phyloP scores from a whole-genome alignment of 78 protist species.

The Chrysochromulina parva region DNA sequence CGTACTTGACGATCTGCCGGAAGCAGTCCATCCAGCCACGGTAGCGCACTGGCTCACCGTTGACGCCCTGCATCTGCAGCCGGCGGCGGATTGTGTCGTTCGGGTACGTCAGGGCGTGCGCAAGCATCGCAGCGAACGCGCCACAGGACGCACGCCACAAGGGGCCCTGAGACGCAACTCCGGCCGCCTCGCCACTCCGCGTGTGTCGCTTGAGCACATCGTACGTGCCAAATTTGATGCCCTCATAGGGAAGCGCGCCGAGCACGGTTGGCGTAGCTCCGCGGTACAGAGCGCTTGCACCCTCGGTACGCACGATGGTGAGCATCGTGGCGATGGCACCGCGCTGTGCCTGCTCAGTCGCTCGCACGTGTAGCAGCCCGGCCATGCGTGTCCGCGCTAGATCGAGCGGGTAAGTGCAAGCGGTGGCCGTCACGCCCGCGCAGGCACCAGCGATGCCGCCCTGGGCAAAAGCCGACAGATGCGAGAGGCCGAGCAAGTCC shows the following conservation, averaged over 20 bases:
- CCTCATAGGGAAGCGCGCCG: conserved; percentile 86
- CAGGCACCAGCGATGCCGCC: conserved; percentile 56
- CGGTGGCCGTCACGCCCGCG: conserved; percentile 76
- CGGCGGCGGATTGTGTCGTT: background rate
- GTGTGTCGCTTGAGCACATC: conserved; percentile 51
- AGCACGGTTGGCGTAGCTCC: conserved; percentile 57
- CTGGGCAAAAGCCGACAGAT: too few relatives aligned
- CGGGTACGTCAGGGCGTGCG: background rate
- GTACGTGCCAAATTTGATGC: conserved; percentile 67
- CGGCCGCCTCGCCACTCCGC: background rate
- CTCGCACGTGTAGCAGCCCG: background rate
- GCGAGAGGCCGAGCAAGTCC: background rate
- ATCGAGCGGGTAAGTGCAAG: conserved; percentile 83
- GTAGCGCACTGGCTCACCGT: too few relatives aligned
- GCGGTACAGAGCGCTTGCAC: conserved; percentile 17
- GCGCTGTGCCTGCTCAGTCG: background rate
- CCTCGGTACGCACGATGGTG: background rate
- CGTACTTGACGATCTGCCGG: too few relatives aligned
- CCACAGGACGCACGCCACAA: background rate
- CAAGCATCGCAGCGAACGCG: background rate
- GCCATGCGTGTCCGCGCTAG: conserved; percentile 59
- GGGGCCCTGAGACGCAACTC: background rate
- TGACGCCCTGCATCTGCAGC: background rate
- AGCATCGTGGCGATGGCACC: background rate
- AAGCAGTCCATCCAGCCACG: too few relatives aligned